A percentile compares a stretch with the other conserved stretches of the same genome.
Evolutionary conservation across 2,329 filamentous ascomycete species (phyloP).

Genomic region (Ophiosphaerella narmari): DNA sequence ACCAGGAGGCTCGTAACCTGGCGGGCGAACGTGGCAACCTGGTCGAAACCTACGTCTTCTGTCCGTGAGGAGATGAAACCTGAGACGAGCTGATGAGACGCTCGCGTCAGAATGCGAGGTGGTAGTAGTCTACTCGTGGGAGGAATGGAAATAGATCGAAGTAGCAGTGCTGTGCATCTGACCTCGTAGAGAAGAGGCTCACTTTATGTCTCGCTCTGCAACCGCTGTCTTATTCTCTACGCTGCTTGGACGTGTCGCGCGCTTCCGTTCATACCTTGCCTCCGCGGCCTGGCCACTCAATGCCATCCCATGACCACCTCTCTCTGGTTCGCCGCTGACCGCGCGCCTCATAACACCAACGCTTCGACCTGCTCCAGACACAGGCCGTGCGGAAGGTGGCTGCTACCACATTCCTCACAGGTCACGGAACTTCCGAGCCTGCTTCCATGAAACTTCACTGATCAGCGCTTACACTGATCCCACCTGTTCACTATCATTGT

Average conservation of each 20-base stretch:
- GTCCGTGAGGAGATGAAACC: conserved; percentile 15
- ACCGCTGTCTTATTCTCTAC: conserved; percentile 38
- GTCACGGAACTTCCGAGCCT: conserved; percentile 19
- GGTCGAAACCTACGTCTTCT: conserved; percentile 23
- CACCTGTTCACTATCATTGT: conserved; percentile 27
- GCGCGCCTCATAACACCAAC: conserved; percentile 44
- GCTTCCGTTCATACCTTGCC: conserved; percentile 38
- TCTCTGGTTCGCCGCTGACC: conserved; percentile 40
- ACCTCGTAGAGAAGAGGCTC: conserved; percentile 30
- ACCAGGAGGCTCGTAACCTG: conserved; percentile 19
- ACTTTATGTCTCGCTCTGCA: conserved; percentile 43
- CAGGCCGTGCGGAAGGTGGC: conserved; percentile 32
- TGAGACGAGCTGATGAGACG: conserved; percentile 38
- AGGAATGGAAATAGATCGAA: conserved; percentile 26
- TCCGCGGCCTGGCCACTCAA: conserved; percentile 32
- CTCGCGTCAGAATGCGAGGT: conserved; percentile 20
- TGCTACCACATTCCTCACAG: conserved; percentile 36
- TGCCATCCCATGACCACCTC: conserved; percentile 27
- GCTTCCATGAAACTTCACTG: conserved; percentile 36
- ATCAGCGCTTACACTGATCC: conserved; percentile 38
- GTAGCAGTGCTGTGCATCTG: conserved; percentile 20
- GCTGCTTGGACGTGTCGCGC: conserved; percentile 40
- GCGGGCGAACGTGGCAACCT: conserved; percentile 30
- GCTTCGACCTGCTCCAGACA: conserved; percentile 28
- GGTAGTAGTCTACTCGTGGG: conserved; percentile 11